phyloP scores from a whole-genome alignment of 805 yeast species.

The Torulaspora maleeae region DNA sequence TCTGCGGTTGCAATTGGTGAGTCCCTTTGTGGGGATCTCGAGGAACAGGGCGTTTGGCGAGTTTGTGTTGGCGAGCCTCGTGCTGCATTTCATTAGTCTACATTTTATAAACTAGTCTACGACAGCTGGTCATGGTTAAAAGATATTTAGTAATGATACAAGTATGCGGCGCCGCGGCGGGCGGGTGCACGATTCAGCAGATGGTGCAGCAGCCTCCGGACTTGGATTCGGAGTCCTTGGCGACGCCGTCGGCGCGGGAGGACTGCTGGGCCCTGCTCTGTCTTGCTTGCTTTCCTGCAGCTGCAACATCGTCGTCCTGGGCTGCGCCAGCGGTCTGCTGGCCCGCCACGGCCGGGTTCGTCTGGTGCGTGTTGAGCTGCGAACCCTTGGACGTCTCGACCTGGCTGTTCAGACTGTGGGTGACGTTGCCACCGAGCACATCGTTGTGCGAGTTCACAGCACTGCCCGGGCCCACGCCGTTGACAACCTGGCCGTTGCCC shows the following conservation, averaged over 20 bases:
- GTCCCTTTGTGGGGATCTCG: conserved; percentile 42
- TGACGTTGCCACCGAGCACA: conserved; percentile 1
- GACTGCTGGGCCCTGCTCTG: conserved; percentile 17
- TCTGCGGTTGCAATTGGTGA: conserved; percentile 66
- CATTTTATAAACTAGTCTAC: conserved; percentile 75
- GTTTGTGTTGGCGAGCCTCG: conserved; percentile 77
- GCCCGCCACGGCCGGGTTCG: conserved; percentile 6
- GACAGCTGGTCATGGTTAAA: background rate
- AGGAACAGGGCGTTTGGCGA: conserved; percentile 78
- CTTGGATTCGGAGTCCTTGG: conserved; percentile 6
- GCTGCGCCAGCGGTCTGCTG: conserved; percentile 3
- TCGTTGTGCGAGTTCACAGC: conserved; percentile 4
- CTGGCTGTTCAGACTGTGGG: conserved; percentile 5
- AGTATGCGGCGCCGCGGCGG: background rate
- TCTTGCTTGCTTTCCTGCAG: conserved; percentile 8
- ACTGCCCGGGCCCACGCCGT: conserved; percentile 1
- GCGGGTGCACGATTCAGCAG: background rate
- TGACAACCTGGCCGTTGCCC: conserved; percentile 4
- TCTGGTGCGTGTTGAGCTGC: conserved; percentile 1
- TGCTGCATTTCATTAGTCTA: conserved; percentile 80
- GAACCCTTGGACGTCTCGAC: conserved; percentile 2
- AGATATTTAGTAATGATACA: conserved; percentile 8
- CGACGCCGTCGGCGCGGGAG: conserved; percentile 1
- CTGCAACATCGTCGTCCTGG: conserved; percentile 4
- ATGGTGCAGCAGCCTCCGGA: conserved; percentile 18